Evolutionary conservation across 345 rosid species (phyloP).

Genomic region (Arabidopsis arenosa): DNA sequence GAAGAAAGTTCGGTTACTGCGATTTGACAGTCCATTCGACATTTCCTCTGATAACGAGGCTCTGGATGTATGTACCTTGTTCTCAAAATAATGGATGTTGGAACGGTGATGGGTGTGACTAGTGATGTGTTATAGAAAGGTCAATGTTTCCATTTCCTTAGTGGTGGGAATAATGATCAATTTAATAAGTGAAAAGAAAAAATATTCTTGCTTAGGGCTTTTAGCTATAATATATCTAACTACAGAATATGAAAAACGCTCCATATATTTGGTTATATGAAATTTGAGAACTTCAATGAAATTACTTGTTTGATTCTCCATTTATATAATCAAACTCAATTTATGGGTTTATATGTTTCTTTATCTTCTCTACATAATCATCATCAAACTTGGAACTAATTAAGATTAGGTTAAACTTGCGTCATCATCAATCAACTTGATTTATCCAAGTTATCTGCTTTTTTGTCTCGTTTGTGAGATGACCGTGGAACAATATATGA

Average conservation of each 20-base stretch:
- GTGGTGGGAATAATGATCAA: too few species aligned
- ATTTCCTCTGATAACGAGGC: background rate
- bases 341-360: conserved; percentile 1
- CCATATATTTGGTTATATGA: background rate
- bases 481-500: conserved; percentile 24
- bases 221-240: background rate
- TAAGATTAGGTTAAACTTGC: conserved; percentile 31
- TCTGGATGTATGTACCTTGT: background rate
- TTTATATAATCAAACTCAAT: background rate
- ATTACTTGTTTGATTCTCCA: background rate
- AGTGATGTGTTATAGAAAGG: background rate
- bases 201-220: background rate
- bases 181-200: background rate
- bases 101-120: background rate
- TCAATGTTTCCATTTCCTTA: background rate
- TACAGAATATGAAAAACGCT: background rate
- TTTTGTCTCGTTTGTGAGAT: conserved; percentile 39
- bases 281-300: background rate
- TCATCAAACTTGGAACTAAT: conserved; percentile 10
- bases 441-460: conserved; percentile 27
- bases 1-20: background rate
- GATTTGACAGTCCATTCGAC: background rate
- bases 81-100: background rate
- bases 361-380: background rate
- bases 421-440: conserved; percentile 38